These are phyloP conservation scores for Papiliotrema terrestris DNA, from an alignment of 1,284 basidiomycete species.

Conservation along the genomic window DNA sequence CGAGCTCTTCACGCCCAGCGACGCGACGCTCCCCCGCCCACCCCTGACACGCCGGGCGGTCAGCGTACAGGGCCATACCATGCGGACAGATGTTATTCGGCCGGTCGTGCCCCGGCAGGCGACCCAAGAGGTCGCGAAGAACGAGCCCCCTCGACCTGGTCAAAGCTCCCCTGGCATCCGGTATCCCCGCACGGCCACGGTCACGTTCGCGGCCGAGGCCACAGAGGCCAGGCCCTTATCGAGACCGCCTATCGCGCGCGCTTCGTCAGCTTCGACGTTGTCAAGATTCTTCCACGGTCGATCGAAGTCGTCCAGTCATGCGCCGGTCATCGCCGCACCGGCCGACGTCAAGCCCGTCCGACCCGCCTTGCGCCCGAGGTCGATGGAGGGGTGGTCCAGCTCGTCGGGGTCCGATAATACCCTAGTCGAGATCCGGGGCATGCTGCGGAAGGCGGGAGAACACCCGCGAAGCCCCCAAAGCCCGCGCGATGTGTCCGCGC, in stretches of 20 bases:
- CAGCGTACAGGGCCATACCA: no score
- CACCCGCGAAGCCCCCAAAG: neutral
- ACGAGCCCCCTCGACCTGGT: no score
- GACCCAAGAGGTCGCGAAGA: no score
- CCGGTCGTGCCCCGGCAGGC: no score
- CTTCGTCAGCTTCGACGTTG: conserved; percentile 13
- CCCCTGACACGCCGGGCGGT: neutral
- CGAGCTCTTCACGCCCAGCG: neutral
- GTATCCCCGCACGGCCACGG: neutral
- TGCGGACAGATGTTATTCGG: neutral
- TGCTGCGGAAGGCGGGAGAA: conserved; percentile 5
- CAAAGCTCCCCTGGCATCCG: no score
- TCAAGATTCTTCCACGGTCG: conserved; percentile 22
- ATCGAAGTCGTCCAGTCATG: conserved; percentile 2
- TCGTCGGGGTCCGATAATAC: conserved; percentile 12
- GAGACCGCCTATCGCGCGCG: conserved; percentile 12
- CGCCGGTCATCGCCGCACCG: neutral
- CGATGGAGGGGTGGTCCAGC: conserved; percentile 2
- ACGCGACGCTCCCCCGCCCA: neutral
- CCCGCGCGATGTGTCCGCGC: neutral
- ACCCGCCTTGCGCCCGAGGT: conserved; percentile 1
- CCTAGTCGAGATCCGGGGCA: conserved; percentile 3
- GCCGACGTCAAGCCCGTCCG: neutral
- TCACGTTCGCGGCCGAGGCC: conserved; percentile 1
- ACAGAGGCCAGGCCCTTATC: neutral